These are phyloP conservation scores for Astrocystis sublimbata DNA, from an alignment of 495 filamentous ascomycete genomes.

Conservation along the genomic window DNA sequence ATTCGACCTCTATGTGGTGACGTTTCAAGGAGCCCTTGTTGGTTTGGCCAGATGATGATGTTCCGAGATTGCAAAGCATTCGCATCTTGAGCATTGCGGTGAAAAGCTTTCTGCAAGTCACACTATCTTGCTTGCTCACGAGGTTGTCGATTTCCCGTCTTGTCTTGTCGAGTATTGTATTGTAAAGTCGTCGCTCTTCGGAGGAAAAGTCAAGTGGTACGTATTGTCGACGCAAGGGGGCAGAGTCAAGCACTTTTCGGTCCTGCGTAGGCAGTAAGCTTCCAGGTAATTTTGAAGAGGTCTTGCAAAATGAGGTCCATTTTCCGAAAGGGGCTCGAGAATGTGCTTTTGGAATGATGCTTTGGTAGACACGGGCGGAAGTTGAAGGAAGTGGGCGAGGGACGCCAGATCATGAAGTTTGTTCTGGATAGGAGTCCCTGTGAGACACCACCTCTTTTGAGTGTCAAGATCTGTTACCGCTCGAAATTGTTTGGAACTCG, in stretches of 20 bases:
- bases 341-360: conserved; percentile 2
- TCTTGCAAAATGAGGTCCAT: background rate
- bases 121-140: background rate
- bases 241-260: background rate
- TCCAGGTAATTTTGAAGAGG: background rate
- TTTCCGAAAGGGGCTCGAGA: background rate
- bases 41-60: conserved; percentile 28
- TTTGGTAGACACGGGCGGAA: conserved; percentile 50
- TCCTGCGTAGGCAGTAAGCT: conserved; percentile 1
- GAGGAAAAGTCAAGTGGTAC: background rate
- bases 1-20: background rate
- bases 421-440: conserved; percentile 76
- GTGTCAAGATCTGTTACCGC: conserved; percentile 64
- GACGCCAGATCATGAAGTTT: conserved; percentile 76
- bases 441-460: conserved; percentile 76
- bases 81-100: conserved; percentile 45
- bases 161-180: background rate
- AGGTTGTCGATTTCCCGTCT: background rate
- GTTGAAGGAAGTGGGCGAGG: conserved; percentile 69
- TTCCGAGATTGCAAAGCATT: conserved; percentile 52
- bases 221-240: background rate
- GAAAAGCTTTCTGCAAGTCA: conserved; percentile 30
- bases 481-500: conserved; percentile 64
- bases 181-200: background rate
- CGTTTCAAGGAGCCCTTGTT: background rate